Conservation (phyloP, 441 rosid species). For the Gossypium gossypioides region DNA sequence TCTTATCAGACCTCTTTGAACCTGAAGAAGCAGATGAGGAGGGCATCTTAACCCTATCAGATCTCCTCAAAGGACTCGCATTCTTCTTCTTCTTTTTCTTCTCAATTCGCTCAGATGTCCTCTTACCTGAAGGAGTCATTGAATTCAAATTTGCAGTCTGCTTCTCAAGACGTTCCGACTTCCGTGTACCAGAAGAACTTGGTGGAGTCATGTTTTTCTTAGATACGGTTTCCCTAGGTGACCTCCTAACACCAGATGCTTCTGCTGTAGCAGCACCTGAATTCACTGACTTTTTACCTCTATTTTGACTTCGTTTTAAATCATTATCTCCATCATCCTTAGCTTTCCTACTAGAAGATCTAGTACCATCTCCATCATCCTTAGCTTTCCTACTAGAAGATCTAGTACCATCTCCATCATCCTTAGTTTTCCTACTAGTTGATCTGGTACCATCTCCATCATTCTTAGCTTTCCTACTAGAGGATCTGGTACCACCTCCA, state of each 20-base stretch:
- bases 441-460: slow-evolving; percentile 13
- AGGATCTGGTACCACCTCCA: slow-evolving; percentile 15
- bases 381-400: slow-evolving; percentile 22
- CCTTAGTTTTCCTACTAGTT: slow-evolving; percentile 25
- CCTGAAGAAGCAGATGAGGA: slow-evolving; percentile 31
- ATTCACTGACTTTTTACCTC: slow-evolving; percentile 28
- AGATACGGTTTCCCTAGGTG: slow-evolving; percentile 30
- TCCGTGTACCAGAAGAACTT: slow-evolving; percentile 30
- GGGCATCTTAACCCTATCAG: slow-evolving; percentile 41
- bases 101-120: slow-evolving; percentile 34
- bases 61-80: slow-evolving; percentile 47
- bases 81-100: slow-evolving; percentile 27
- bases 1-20: slow-evolving; percentile 30
- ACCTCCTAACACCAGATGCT: slow-evolving; percentile 40
- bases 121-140: slow-evolving; percentile 28
- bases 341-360: slow-evolving; percentile 17
- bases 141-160: slow-evolving; percentile 14
- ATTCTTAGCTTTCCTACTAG: neutral
- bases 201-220: slow-evolving; percentile 26
- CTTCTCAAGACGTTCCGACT: slow-evolving; percentile 51
- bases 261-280: slow-evolving; percentile 18
- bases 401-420: slow-evolving; percentile 25
- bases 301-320: slow-evolving; percentile 26
- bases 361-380: slow-evolving; percentile 28
- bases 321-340: slow-evolving; percentile 29